Conservation (phyloP, 148 eudicot genomes). For the Nepenthes mirabilis region DNA sequence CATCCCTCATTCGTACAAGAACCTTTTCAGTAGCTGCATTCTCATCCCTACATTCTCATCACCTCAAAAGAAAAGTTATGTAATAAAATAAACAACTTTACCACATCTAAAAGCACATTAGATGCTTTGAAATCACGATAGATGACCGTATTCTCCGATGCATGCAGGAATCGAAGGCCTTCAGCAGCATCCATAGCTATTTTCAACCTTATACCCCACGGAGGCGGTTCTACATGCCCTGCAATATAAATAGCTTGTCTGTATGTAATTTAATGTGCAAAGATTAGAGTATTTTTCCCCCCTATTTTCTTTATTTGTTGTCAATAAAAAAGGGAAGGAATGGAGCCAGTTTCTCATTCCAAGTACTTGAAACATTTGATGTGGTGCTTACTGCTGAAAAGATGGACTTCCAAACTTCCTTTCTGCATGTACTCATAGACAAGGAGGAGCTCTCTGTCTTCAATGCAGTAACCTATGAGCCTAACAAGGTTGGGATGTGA, state of each 20-base stretch:
- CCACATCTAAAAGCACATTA: constrained; percentile 66
- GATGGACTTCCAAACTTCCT: constrained; percentile 40
- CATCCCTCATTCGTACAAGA: too few relatives aligned
- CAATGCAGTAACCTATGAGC: constrained; percentile 40
- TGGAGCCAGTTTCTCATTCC: background rate
- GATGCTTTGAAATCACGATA: constrained; percentile 80
- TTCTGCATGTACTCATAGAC: constrained; percentile 45
- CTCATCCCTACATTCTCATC: background rate
- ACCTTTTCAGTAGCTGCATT: background rate
- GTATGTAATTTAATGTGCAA: background rate
- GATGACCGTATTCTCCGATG: constrained; percentile 69
- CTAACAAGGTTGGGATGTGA: constrained; percentile 45
- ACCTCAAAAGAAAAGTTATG: background rate
- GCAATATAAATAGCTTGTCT: constrained; percentile 1
- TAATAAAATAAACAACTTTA: constrained; percentile 2
- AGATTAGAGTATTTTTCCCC: background rate
- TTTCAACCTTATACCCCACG: constrained; percentile 53
- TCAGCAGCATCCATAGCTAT: constrained; percentile 78
- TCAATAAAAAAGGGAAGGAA: background rate
- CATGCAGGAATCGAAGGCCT: constrained; percentile 70
- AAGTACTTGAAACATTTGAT: background rate
- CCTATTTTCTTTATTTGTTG: background rate
- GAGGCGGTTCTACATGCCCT: constrained; percentile 49
- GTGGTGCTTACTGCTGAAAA: constrained; percentile 30
- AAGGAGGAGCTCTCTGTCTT: constrained; percentile 31